A percentile compares a stretch with the other conserved stretches of the same genome.
Conservation (phyloP, 2,329 filamentous ascomycete genomes). For the Aspergillus ochraceoroseus region DNA sequence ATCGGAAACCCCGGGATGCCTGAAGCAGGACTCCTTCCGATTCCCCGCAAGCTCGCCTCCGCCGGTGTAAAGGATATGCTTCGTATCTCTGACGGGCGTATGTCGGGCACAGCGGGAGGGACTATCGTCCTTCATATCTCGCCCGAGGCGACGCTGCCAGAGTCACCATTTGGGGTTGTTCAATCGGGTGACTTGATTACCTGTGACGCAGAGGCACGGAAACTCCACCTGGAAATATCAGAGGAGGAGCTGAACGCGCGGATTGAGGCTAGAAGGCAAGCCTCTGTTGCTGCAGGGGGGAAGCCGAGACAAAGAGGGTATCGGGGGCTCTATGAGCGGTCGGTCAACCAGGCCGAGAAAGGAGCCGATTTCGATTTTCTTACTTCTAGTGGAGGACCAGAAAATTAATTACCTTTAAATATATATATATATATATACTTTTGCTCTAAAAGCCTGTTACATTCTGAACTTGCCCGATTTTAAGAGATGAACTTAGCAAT, state of each 20-base stretch:
- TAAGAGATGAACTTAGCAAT: too few relatives aligned
- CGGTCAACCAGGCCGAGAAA: constrained; percentile 43
- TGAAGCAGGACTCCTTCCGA: constrained; percentile 50
- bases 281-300: neutral
- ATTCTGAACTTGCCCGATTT: too few relatives aligned
- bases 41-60: constrained; percentile 47
- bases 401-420: neutral
- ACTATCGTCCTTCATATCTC: constrained; percentile 53
- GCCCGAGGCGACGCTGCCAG: constrained; percentile 48
- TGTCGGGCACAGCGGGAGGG: constrained; percentile 54
- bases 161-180: constrained; percentile 48
- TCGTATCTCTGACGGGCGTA: constrained; percentile 51
- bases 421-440: too few relatives aligned
- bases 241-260: constrained; percentile 42
- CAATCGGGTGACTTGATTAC: constrained; percentile 47
- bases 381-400: constrained; percentile 24
- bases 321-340: constrained; percentile 40
- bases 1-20: constrained; percentile 53
- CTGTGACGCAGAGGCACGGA: constrained; percentile 44
- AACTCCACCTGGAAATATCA: constrained; percentile 41
- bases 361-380: constrained; percentile 42
- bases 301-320: constrained; percentile 35
- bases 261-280: constrained; percentile 25
- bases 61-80: constrained; percentile 52
- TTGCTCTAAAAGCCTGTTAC: too few relatives aligned